Percentiles rank a stretch among this genome's conserved stretches.
Conservation (phyloP, 768 basidiomycete genomes). For the Brasilioporus rufonigricans region DNA sequence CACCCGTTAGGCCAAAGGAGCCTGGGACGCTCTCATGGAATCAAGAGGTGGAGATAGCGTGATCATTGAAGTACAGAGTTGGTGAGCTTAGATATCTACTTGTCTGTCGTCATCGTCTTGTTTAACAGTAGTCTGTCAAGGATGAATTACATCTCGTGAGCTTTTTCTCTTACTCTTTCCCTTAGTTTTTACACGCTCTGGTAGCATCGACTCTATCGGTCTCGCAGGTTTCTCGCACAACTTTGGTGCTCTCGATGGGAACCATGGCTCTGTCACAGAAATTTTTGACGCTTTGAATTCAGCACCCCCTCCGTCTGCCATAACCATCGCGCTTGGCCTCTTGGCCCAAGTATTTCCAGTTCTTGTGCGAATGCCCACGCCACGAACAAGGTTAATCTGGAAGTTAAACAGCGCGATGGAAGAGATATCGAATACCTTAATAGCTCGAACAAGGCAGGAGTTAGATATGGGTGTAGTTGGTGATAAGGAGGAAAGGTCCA, state of each 20-base stretch:
- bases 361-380: constrained; percentile 37
- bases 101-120: neutral
- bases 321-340: constrained; percentile 34
- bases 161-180: neutral
- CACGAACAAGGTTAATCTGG: constrained; percentile 26
- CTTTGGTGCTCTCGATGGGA: constrained; percentile 53
- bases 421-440: constrained; percentile 39
- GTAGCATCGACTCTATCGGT: constrained; percentile 55
- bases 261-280: constrained; percentile 39
- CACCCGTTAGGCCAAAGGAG: constrained; percentile 24
- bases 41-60: constrained; percentile 14
- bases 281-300: constrained; percentile 37
- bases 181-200: neutral
- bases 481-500: constrained; percentile 27
- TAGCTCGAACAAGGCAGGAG: constrained; percentile 38
- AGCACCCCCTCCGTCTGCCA: constrained; percentile 17
- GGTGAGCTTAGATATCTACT: constrained; percentile 15
- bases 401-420: constrained; percentile 31
- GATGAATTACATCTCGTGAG: constrained; percentile 38
- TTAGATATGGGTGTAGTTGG: constrained; percentile 23
- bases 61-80: constrained; percentile 40
- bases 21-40: constrained; percentile 31
- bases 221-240: constrained; percentile 62
- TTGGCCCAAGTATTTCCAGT: constrained; percentile 38
- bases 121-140: constrained; percentile 2